These are phyloP conservation scores for Ichthyophthirius multifiliis DNA, from an alignment of 169 alveolate genomes.

Conservation along the genomic window DNA sequence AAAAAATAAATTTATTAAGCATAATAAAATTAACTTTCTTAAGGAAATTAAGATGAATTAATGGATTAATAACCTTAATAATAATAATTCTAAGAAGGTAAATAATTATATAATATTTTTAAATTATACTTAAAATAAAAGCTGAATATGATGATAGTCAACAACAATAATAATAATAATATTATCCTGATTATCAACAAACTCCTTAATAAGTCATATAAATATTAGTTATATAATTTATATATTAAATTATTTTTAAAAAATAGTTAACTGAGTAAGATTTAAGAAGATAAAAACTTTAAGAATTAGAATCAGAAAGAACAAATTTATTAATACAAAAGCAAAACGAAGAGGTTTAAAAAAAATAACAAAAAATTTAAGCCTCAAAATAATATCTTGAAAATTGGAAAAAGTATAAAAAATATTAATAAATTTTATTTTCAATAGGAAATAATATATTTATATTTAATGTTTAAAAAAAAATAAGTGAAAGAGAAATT, in stretches of 20 bases:
- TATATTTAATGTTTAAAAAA: background rate
- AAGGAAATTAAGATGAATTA: background rate
- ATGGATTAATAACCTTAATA: background rate
- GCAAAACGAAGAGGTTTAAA: background rate
- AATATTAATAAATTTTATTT: background rate
- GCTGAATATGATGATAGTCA: background rate
- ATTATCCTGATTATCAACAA: background rate
- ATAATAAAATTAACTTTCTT: background rate
- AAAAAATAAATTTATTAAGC: background rate
- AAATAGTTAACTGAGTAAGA: background rate
- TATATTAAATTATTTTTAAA: background rate
- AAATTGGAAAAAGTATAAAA: background rate
- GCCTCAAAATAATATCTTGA: background rate
- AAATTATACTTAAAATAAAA: background rate
- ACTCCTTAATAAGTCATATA: background rate
- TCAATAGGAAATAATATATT: background rate
- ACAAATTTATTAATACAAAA: background rate
- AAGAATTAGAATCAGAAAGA: background rate
- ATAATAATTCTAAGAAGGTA: background rate
- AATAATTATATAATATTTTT: background rate
- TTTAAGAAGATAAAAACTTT: background rate
- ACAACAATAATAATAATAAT: too few relatives aligned
- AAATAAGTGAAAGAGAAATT: background rate
- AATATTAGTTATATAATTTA: background rate
- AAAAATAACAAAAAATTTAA: background rate